Conservation (phyloP, 441 rosid species). For the Arabidopsis hybrid region DNA sequence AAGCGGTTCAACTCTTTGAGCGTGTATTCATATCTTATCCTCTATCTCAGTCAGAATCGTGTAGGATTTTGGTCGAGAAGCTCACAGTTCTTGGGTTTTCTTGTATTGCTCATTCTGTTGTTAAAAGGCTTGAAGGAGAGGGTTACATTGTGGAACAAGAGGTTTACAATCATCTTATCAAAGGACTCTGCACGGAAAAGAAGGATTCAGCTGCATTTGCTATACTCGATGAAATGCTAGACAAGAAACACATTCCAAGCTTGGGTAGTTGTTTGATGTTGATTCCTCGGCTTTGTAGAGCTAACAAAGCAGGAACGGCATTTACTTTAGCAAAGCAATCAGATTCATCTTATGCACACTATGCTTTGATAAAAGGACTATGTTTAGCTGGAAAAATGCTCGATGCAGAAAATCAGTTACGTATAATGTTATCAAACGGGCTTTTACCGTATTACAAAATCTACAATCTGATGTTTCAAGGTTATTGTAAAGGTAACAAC, state of each 20-base stretch:
- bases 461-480: conserved; percentile 52
- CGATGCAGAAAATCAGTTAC: conserved; percentile 55
- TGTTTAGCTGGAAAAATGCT: conserved; percentile 55
- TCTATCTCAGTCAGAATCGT: conserved; percentile 48
- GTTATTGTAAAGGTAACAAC: conserved; percentile 56
- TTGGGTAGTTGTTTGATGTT: conserved; percentile 51
- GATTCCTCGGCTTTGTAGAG: conserved; percentile 61
- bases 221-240: conserved; percentile 52
- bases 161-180: conserved; percentile 57
- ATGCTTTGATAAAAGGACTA: conserved; percentile 59
- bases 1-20: conserved; percentile 67
- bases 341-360: conserved; percentile 39
- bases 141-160: conserved; percentile 55
- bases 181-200: conserved; percentile 61
- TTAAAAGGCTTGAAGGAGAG: conserved; percentile 53
- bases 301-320: conserved; percentile 49
- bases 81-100: conserved; percentile 61
- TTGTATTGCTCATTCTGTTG: conserved; percentile 48
- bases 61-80: conserved; percentile 56
- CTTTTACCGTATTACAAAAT: conserved; percentile 45
- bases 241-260: conserved; percentile 46
- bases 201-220: conserved; percentile 52
- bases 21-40: conserved; percentile 50
- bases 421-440: conserved; percentile 52
- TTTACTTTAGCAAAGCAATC: conserved; percentile 46